phyloP scores from a whole-genome alignment of 176 grass and related monocot genomes.

The Cymbopogon citratus region DNA sequence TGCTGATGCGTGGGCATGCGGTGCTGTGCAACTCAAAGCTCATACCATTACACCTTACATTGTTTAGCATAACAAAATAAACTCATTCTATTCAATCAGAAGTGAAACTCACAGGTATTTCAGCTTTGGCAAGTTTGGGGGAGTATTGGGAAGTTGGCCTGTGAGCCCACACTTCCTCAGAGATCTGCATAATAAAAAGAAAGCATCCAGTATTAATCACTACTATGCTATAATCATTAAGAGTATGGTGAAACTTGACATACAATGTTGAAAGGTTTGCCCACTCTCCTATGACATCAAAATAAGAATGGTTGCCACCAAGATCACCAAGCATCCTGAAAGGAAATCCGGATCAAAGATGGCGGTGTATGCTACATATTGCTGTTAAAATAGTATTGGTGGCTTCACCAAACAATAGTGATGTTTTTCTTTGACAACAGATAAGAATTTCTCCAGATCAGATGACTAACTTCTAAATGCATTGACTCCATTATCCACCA shows the following conservation, averaged over 20 bases:
- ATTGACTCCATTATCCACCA: neutral
- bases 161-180: constrained; percentile 30
- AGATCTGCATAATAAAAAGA: constrained; percentile 33
- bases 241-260: neutral
- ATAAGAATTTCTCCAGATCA: neutral
- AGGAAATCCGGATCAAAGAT: neutral
- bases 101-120: constrained; percentile 36
- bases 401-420: neutral
- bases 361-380: neutral
- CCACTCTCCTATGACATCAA: constrained; percentile 31
- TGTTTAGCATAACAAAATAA: neutral
- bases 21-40: neutral
- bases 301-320: neutral
- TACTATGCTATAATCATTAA: neutral
- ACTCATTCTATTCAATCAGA: neutral
- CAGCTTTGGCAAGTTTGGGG: constrained; percentile 10
- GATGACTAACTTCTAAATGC: neutral
- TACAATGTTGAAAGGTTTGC: constrained; percentile 40
- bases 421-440: neutral
- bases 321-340: constrained; percentile 56
- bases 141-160: neutral
- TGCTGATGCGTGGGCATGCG: neutral
- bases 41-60: neutral
- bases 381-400: neutral
- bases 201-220: neutral